phyloP scores from a whole-genome alignment of 2,329 filamentous ascomycete species.

The Stachybotrys chlorohalonatus region DNA sequence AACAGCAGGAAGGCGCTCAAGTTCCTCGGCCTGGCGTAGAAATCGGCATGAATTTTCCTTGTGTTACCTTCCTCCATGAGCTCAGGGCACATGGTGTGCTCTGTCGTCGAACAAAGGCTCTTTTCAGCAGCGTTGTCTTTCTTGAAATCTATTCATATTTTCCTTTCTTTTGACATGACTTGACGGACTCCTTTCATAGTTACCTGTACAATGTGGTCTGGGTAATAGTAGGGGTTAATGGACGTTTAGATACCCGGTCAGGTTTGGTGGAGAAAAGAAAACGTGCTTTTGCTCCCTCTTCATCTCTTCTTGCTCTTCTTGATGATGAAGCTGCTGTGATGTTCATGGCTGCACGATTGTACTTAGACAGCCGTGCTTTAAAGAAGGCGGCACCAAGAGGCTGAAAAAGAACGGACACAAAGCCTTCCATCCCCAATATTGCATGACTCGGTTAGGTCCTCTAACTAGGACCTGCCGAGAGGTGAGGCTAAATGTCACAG shows the following conservation, averaged over 20 bases:
- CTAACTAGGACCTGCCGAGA: not conserved
- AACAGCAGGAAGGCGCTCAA: constrained; percentile 44
- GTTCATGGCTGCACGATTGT: not conserved
- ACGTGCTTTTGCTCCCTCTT: not conserved
- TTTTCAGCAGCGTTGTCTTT: not conserved
- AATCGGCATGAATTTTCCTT: not conserved
- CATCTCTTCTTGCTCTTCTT: not conserved
- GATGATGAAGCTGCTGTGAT: not conserved
- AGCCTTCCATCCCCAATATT: not conserved
- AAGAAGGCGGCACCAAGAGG: not conserved
- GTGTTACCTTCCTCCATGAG: not conserved
- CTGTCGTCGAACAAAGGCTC: not conserved
- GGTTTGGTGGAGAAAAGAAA: not conserved
- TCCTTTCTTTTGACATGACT: no score
- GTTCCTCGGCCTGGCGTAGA: constrained; percentile 38
- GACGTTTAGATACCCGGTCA: not conserved
- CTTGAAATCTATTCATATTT: no score
- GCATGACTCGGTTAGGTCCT: not conserved
- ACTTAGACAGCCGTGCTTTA: not conserved
- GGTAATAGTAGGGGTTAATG: not conserved
- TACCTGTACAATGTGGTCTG: not conserved
- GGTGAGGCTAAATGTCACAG: no score
- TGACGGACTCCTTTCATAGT: no score
- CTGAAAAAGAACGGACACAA: not conserved
- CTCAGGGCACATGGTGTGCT: no score